Conservation (phyloP, 2,329 filamentous ascomycete species). For the Scedosporium boydii region DNA sequence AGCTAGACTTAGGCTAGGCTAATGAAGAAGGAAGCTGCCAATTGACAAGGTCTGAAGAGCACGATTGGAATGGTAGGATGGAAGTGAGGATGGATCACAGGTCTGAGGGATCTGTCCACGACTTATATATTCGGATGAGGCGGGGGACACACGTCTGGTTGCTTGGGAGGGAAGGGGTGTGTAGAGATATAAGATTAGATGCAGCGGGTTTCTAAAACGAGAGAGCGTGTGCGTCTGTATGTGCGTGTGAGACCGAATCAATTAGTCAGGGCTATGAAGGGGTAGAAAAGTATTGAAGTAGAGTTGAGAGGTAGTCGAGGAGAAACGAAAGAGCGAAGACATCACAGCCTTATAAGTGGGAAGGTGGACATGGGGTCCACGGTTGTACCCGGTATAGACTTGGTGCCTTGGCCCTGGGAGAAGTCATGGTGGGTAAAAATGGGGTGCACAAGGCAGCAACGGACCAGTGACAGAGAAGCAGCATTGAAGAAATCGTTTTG, state of each 20-base stretch:
- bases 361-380: not conserved
- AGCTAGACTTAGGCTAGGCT: not conserved
- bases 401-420: constrained; percentile 26
- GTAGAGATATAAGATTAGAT: not conserved
- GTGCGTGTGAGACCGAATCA: constrained; percentile 7
- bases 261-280: constrained; percentile 6
- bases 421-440: constrained; percentile 19
- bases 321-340: constrained; percentile 25
- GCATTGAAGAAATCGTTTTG: not conserved
- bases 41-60: not conserved
- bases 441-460: constrained; percentile 13
- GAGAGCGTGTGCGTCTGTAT: constrained; percentile 4
- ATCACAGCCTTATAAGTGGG: constrained; percentile 44
- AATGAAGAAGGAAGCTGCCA: not conserved
- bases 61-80: not conserved
- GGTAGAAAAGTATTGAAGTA: constrained; percentile 4
- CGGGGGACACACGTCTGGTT: not conserved
- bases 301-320: constrained; percentile 16
- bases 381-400: constrained; percentile 10
- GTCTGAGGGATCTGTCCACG: not conserved
- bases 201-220: constrained; percentile 8
- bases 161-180: not conserved
- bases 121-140: not conserved
- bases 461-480: constrained; percentile 16
- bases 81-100: not conserved